A percentile compares a stretch with the other conserved stretches of the same genome.
Evolutionary conservation across 768 basidiomycete species (phyloP).

Genomic region (Lentinula detonsa): DNA sequence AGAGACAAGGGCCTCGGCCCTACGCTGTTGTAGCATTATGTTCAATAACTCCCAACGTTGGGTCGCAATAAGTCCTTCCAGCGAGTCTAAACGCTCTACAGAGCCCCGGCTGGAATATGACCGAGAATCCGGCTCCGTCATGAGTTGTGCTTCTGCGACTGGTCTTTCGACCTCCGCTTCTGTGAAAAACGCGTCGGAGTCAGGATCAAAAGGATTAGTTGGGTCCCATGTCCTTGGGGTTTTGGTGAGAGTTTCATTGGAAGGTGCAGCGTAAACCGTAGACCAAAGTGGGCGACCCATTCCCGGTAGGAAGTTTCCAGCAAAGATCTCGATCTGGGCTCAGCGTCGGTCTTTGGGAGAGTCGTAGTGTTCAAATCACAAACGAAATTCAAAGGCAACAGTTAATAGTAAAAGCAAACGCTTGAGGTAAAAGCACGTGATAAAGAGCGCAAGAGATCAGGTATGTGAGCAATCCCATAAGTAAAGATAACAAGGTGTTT

Average conservation of each 20-base stretch:
- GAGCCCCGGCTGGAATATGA: not conserved
- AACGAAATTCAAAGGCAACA: too few relatives aligned
- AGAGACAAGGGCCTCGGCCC: not conserved
- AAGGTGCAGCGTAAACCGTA: not conserved
- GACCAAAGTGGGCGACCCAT: slow-evolving; percentile 3
- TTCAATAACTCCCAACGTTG: not conserved
- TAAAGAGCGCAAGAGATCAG: too few relatives aligned
- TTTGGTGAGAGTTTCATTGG: not conserved
- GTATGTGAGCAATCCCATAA: too few relatives aligned
- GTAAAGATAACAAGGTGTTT: too few relatives aligned
- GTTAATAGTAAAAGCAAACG: too few relatives aligned
- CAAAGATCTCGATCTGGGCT: not conserved
- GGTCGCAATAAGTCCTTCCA: not conserved
- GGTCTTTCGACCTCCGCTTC: not conserved
- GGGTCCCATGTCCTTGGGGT: not conserved
- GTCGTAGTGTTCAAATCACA: too few relatives aligned
- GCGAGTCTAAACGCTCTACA: not conserved
- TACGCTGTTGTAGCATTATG: not conserved
- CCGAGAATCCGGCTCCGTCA: too few relatives aligned
- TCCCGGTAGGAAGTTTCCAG: not conserved
- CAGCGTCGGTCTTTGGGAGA: not conserved
- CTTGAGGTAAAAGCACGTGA: too few relatives aligned
- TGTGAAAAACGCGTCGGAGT: not conserved
- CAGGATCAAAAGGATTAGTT: not conserved
- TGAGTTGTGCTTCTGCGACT: not conserved